Evolutionary conservation across 345 rosid species (phyloP).

Genomic region (Citrus medica): DNA sequence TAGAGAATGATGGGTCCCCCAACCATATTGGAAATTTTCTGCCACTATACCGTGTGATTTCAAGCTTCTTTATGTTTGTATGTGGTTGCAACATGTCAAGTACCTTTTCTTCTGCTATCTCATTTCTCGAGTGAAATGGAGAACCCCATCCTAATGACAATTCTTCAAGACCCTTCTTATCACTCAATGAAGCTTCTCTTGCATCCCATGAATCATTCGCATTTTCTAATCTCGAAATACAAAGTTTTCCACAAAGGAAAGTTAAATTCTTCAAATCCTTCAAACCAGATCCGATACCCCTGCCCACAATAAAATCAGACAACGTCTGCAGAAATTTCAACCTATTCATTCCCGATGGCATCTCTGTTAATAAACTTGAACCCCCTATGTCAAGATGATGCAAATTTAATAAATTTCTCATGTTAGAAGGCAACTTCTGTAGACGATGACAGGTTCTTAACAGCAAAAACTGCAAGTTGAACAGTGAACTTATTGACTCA

Average conservation of each 20-base stretch:
- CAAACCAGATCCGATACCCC: slow-evolving; percentile 6
- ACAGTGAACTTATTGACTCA: background rate
- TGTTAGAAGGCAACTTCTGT: slow-evolving; percentile 10
- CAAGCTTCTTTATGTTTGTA: background rate
- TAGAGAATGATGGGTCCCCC: background rate
- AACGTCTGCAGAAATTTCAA: slow-evolving; percentile 16
- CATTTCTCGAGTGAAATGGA: background rate
- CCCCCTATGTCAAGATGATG: slow-evolving; percentile 19
- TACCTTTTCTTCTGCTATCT: background rate
- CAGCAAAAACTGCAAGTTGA: slow-evolving; percentile 15
- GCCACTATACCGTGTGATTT: background rate
- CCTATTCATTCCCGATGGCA: slow-evolving; percentile 15
- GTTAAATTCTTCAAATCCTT: slow-evolving; percentile 21
- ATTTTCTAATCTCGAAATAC: slow-evolving; percentile 12
- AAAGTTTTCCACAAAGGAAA: slow-evolving; percentile 21
- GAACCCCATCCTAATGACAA: background rate
- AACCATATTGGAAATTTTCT: background rate
- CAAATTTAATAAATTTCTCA: slow-evolving; percentile 17
- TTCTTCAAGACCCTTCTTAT: background rate
- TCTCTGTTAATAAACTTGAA: background rate
- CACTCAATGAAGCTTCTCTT: background rate
- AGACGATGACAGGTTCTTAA: slow-evolving; percentile 6
- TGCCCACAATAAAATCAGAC: slow-evolving; percentile 19
- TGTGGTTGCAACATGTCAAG: background rate
- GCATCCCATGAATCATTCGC: background rate